Evolutionary conservation across 352 stramenopile species (phyloP), one percentile per base, ranked within the genome.

Genomic region (Globisporangium barbulae): DNA sequence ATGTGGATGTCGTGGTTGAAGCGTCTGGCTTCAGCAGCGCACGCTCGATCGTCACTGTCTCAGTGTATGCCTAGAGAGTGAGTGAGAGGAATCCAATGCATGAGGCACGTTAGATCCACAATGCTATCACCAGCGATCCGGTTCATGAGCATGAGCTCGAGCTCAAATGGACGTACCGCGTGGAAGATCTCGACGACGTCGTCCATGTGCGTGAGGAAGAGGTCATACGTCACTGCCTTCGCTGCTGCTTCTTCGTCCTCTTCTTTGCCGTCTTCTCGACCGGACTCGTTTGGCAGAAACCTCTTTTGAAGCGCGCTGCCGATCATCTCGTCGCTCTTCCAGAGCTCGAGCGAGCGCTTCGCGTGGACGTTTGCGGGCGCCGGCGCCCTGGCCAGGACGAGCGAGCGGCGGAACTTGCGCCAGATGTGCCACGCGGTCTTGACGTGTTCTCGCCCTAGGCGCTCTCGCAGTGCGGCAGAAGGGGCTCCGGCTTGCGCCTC

Each of bases 371-470:
- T 69, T 25, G 75, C 68, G 21, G 58, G 39, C 2, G 30, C 56
- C 61, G 42, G 49, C 21, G 21, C 61, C 57, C 22, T 61, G 63
- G 17, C 31, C 13, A 53, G 30, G n/a, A 48, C 17, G 22, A 67
- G 53, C 21, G 72, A 55, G 15, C 81, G 77, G 19, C 75, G 69
- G 65, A 78, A 90, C 57, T 91, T 91, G 47, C 83, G 75, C 75
- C 78, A 88, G 22, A 87, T 81, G 42, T 87, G 83, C 83, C 83
- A 91, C 41, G 83, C 81, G 13, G 71, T 74, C 59, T 85, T 86
- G 19, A 89, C 81, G 35, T 91, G 83, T 39, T 91, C 80, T 37
- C 67, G 81, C 19, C 68, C 81, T 15, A 90, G 70, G 45, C 78
- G 80, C 1, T 80, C 70, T 39, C 75, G 69, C 50, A 89, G 65